Evolutionary conservation across 2,329 filamentous ascomycete species (phyloP).

Genomic region (Sporothrix phasma): DNA sequence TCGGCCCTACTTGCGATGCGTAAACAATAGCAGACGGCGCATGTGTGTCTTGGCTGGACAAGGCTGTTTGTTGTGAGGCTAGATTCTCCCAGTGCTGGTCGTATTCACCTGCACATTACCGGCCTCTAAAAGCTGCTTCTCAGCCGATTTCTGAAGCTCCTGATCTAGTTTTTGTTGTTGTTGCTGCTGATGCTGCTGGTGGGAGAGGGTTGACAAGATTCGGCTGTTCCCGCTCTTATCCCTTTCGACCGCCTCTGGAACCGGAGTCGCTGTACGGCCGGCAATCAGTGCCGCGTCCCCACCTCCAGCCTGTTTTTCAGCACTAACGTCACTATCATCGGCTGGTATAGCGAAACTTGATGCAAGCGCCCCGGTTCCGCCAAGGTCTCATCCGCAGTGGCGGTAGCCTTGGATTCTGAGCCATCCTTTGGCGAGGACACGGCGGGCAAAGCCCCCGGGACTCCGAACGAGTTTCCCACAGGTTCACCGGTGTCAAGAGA

Average conservation of each 20-base stretch:
- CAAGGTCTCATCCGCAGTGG: neutral
- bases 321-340: neutral
- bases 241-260: neutral
- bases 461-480: constrained; percentile 25
- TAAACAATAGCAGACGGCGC: constrained; percentile 23
- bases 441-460: neutral
- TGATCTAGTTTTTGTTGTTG: constrained; percentile 10
- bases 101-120: neutral
- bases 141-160: constrained; percentile 8
- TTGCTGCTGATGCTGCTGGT: constrained; percentile 7
- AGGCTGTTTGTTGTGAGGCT: neutral
- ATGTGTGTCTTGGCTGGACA: neutral
- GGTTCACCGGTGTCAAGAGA: constrained; percentile 32
- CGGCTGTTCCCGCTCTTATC: neutral
- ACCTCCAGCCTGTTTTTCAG: neutral
- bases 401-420: neutral
- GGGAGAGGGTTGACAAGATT: neutral
- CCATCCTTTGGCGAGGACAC: neutral
- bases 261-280: neutral
- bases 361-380: neutral
- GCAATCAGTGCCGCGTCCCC: neutral
- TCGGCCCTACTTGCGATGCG: constrained; percentile 28
- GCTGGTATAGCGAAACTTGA: neutral
- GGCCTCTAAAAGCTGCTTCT: constrained; percentile 8
- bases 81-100: neutral